Evolutionary conservation across 257 asterid species (phyloP).

Genomic region (Leptodermis oblonga): DNA sequence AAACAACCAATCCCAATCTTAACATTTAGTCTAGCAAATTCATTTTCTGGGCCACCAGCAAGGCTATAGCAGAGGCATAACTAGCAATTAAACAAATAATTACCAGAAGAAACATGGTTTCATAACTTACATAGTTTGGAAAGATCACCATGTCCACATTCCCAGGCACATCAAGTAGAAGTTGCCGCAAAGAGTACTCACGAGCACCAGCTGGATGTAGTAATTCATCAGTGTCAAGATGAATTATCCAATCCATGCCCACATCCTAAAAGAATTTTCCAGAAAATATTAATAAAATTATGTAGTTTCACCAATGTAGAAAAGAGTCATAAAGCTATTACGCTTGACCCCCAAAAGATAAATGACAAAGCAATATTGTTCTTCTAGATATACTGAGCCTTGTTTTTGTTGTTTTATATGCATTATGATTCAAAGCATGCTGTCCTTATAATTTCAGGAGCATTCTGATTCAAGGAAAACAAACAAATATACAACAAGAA

Average conservation of each 20-base stretch:
- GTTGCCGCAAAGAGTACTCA: conserved; percentile 85
- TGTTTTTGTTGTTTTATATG: not conserved
- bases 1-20: not conserved
- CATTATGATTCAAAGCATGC: not conserved
- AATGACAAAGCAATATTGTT: not conserved
- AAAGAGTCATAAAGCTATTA: not conserved
- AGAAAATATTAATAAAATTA: conserved; percentile 1
- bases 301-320: not conserved
- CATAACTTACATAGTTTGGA: conserved; percentile 83
- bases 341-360: not conserved
- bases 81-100: not conserved
- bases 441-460: not conserved
- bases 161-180: conserved; percentile 75
- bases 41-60: not conserved
- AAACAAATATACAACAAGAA: not conserved
- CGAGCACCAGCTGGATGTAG: conserved; percentile 91
- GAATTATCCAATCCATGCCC: conserved; percentile 94
- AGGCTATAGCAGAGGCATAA: not conserved
- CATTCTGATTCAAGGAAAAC: not conserved
- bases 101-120: not conserved
- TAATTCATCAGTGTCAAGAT: conserved; percentile 94
- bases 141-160: conserved; percentile 94
- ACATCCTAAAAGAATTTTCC: conserved; percentile 49
- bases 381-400: not conserved
- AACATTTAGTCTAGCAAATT: not conserved